Evolutionary conservation across 2,329 filamentous ascomycete species (phyloP).

Genomic region (Fusarium temperatum): DNA sequence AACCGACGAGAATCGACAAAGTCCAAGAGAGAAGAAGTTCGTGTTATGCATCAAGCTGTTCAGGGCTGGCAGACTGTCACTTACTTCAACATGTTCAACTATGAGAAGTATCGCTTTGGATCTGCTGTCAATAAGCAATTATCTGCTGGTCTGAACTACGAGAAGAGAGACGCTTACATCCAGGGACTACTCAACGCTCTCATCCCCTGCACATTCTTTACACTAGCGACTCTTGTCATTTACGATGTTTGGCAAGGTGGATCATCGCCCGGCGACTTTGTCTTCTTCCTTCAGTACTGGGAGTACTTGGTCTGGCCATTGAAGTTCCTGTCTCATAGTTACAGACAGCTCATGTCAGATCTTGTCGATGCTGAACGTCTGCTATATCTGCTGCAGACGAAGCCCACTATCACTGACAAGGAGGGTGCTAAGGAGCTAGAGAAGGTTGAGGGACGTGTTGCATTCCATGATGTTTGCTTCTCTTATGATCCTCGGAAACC

Average conservation of each 20-base stretch:
- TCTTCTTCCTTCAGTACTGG: conserved; percentile 74
- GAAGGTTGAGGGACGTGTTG: conserved; percentile 58
- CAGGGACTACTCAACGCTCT: conserved; percentile 50
- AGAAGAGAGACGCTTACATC: conserved; percentile 32
- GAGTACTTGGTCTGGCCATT: conserved; percentile 52
- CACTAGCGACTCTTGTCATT: conserved; percentile 29
- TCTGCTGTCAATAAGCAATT: conserved; percentile 40
- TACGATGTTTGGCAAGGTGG: conserved; percentile 32
- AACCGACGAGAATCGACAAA: conserved; percentile 51
- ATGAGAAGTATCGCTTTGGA: conserved; percentile 43
- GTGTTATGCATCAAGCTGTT: conserved; percentile 66
- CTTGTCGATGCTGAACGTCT: conserved; percentile 73
- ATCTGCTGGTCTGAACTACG: conserved; percentile 31
- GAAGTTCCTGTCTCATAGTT: conserved; percentile 45
- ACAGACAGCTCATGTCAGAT: conserved; percentile 47
- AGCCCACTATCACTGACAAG: conserved; percentile 62
- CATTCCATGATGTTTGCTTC: conserved; percentile 64
- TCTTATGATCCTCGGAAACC: conserved; percentile 63
- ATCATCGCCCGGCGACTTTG: conserved; percentile 53
- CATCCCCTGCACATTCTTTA: conserved; percentile 54
- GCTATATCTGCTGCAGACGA: conserved; percentile 64
- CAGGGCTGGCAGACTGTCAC: conserved; percentile 68
- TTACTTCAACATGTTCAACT: conserved; percentile 51
- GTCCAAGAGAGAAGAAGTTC: conserved; percentile 58
- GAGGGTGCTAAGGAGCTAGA: conserved; percentile 55